Conservation (phyloP, 2,329 filamentous ascomycete species). For the Cordyceps javanica region DNA sequence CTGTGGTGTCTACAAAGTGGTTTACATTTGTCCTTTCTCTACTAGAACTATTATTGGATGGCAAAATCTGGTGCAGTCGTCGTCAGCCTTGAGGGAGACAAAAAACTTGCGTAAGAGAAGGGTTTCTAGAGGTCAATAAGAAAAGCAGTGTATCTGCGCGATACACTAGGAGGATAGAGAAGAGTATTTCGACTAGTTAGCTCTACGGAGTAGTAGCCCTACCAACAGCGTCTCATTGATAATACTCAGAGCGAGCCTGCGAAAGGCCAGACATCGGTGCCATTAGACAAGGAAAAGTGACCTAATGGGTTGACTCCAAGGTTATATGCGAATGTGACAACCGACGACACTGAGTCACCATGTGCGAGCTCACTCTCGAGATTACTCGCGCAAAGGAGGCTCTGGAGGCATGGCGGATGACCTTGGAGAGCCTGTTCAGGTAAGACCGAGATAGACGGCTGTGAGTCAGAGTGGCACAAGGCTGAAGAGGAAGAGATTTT, state of each 20-base stretch:
- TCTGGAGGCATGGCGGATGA: background rate
- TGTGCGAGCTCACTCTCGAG: background rate
- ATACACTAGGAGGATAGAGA: no score
- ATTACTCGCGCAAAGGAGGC: background rate
- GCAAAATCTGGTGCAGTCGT: no score
- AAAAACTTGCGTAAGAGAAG: no score
- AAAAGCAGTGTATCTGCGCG: no score
- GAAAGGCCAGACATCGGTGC: conserved; percentile 58
- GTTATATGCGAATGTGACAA: conserved; percentile 69
- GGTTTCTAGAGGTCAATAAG: no score
- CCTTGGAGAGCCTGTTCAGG: background rate
- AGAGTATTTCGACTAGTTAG: no score
- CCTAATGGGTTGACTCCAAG: conserved; percentile 80
- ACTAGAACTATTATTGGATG: no score
- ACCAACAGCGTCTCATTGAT: conserved; percentile 59
- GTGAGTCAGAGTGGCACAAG: conserved; percentile 2
- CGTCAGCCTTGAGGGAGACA: no score
- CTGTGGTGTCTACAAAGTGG: no score
- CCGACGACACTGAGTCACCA: conserved; percentile 15
- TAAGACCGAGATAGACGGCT: background rate
- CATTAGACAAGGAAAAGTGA: conserved; percentile 66
- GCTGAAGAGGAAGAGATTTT: background rate
- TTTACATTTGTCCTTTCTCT: no score
- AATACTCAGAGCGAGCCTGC: conserved; percentile 61
- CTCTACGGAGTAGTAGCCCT: no score